phyloP scores from a whole-genome alignment of 2,329 filamentous ascomycete species.

The Lizonia empirigonia region DNA sequence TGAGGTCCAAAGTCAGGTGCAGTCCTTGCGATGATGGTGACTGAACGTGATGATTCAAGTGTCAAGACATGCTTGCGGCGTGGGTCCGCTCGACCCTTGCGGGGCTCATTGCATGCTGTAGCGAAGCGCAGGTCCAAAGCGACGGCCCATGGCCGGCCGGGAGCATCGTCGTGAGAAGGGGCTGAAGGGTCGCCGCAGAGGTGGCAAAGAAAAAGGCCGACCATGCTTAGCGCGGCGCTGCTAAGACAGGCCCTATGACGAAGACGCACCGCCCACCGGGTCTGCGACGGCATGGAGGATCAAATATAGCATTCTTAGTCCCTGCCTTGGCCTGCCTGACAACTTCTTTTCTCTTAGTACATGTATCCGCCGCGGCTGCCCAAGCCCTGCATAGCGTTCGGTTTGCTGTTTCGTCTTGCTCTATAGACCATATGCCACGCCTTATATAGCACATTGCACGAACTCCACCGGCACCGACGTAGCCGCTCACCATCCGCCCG shows the following conservation, averaged over 20 bases:
- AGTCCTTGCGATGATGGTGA: background rate
- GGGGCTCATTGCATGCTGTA: slow-evolving; percentile 13
- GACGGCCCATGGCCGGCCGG: slow-evolving; percentile 4
- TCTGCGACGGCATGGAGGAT: slow-evolving; percentile 28
- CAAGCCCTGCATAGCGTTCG: slow-evolving; percentile 27
- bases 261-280: slow-evolving; percentile 27
- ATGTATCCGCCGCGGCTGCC: slow-evolving; percentile 15
- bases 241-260: slow-evolving; percentile 15
- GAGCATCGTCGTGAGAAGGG: slow-evolving; percentile 8
- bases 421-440: slow-evolving; percentile 20
- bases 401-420: slow-evolving; percentile 26
- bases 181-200: background rate
- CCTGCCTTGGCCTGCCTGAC: slow-evolving; percentile 20
- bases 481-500: slow-evolving; percentile 1
- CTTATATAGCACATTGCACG: slow-evolving; percentile 6
- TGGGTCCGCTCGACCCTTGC: slow-evolving; percentile 13
- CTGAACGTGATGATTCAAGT: slow-evolving; percentile 2
- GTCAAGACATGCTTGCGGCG: background rate
- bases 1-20: background rate
- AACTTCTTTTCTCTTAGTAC: slow-evolving; percentile 17
- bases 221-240: slow-evolving; percentile 13
- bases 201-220: slow-evolving; percentile 22
- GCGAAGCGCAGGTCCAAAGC: slow-evolving; percentile 17
- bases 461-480: slow-evolving; percentile 2
- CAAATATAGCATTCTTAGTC: slow-evolving; percentile 34